Evolutionary conservation across 257 asterid species (phyloP).

Genomic region (Solanum gandarillasii): DNA sequence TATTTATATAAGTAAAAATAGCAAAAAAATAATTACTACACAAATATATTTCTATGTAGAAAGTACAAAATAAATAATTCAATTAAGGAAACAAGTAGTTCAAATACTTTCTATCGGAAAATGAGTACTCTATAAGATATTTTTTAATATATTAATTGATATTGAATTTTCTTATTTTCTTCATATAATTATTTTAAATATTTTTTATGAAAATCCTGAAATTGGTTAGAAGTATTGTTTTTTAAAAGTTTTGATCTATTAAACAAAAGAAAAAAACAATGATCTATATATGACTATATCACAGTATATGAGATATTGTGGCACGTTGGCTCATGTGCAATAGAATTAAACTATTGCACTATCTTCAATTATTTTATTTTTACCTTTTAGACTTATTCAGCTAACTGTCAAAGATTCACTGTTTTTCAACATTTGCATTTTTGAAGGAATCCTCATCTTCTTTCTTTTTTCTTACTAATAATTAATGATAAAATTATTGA

Average conservation of each 20-base stretch:
- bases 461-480: not conserved
- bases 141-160: not conserved
- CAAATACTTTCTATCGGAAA: not conserved
- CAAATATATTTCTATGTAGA: not conserved
- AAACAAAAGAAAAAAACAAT: not conserved
- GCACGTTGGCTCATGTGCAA: not conserved
- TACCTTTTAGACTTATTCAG: not conserved
- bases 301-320: not conserved
- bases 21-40: no score
- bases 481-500: not conserved
- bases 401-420: not conserved
- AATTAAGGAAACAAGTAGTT: not conserved
- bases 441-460: not conserved
- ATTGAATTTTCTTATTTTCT: not conserved
- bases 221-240: not conserved
- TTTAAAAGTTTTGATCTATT: no score
- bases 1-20: not conserved
- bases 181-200: not conserved
- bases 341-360: constrained; percentile 3
- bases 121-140: no score
- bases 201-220: not conserved
- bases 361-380: not conserved
- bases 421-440: not conserved
- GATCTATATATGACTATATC: not conserved
- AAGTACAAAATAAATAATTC: no score